These are phyloP conservation scores for Ascomycota sp. DNA, from an alignment of 2,329 filamentous ascomycete species.

Conservation along the genomic window DNA sequence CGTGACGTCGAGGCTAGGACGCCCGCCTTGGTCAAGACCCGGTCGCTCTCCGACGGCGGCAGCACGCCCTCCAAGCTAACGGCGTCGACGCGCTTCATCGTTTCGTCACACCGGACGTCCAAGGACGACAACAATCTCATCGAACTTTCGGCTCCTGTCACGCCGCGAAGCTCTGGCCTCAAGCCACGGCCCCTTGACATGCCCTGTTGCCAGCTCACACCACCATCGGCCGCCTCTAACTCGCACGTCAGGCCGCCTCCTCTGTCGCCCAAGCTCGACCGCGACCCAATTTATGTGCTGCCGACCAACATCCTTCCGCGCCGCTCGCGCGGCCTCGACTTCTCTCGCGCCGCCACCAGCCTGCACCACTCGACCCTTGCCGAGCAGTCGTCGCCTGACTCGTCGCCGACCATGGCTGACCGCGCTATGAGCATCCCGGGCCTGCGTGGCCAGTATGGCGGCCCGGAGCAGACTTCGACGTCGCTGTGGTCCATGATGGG, in stretches of 20 bases:
- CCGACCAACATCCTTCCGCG: conserved; percentile 74
- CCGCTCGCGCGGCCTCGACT: conserved; percentile 75
- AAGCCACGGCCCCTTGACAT: conserved; percentile 30
- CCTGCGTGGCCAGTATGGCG: conserved; percentile 25
- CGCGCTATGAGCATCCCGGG: conserved; percentile 39
- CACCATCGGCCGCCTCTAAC: conserved; percentile 13
- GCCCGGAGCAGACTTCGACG: conserved; percentile 41
- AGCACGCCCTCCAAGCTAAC: conserved; percentile 32
- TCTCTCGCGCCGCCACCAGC: conserved; percentile 78
- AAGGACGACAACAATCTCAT: conserved; percentile 44
- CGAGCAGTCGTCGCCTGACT: conserved; percentile 69
- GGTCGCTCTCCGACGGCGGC: conserved; percentile 43
- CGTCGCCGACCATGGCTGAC: conserved; percentile 63
- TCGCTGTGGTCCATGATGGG: conserved; percentile 51
- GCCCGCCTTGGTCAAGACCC: conserved; percentile 22
- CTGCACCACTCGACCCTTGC: conserved; percentile 88
- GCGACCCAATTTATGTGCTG: conserved; percentile 64
- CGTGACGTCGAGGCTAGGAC: conserved; percentile 4
- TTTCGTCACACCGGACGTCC: conserved; percentile 30
- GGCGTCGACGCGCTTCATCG: conserved; percentile 33
- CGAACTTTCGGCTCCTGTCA: conserved; percentile 26
- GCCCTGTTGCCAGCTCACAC: conserved; percentile 14
- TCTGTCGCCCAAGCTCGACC: conserved; percentile 67
- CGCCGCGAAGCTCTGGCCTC: conserved; percentile 47
- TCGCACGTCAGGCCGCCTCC: conserved; percentile 34